phyloP scores from a whole-genome alignment of 2,329 filamentous ascomycete genomes.

The Xylariaceae sp. region DNA sequence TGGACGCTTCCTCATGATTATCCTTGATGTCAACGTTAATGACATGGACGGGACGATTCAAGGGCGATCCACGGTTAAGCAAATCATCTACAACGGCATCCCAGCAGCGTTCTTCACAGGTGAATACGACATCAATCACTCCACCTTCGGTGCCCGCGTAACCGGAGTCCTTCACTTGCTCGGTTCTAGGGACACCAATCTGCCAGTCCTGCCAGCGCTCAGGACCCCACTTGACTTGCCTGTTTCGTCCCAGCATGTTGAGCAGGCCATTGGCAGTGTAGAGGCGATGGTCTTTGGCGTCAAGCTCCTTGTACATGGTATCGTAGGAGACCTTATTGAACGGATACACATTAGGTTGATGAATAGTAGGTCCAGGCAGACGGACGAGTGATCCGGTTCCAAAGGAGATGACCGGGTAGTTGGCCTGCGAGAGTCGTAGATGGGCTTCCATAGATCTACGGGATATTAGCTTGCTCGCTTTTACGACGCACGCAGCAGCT shows the following conservation, averaged over 20 bases:
- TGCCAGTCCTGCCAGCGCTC: conserved; percentile 99
- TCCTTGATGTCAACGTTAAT: conserved; percentile 99
- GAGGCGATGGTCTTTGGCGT: conserved; percentile 75
- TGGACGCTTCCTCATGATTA: conserved; percentile 91
- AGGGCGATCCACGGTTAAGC: conserved; percentile 72
- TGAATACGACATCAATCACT: conserved; percentile 89
- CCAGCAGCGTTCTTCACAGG: conserved; percentile 97
- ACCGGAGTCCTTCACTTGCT: conserved; percentile 71
- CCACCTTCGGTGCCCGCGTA: conserved; percentile 78
- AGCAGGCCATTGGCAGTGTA: conserved; percentile 90
- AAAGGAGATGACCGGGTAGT: conserved; percentile 96
- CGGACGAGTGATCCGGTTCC: conserved; percentile 93
- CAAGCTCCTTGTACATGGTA: conserved; percentile 87
- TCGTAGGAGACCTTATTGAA: conserved; percentile 98
- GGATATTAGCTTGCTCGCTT: conserved; percentile 14
- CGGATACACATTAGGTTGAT: conserved; percentile 92
- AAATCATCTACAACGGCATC: conserved; percentile 95
- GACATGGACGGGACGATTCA: conserved; percentile 92
- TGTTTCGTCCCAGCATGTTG: conserved; percentile 92
- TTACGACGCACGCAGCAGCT: not conserved
- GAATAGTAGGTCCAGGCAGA: conserved; percentile 83
- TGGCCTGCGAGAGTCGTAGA: conserved; percentile 75
- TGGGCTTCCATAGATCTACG: conserved; percentile 96
- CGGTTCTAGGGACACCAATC: conserved; percentile 74
- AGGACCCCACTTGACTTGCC: conserved; percentile 87